These are phyloP conservation scores for Ceratocystis huliohia DNA, from an alignment of 2,329 filamentous ascomycete genomes.

Conservation along the genomic window DNA sequence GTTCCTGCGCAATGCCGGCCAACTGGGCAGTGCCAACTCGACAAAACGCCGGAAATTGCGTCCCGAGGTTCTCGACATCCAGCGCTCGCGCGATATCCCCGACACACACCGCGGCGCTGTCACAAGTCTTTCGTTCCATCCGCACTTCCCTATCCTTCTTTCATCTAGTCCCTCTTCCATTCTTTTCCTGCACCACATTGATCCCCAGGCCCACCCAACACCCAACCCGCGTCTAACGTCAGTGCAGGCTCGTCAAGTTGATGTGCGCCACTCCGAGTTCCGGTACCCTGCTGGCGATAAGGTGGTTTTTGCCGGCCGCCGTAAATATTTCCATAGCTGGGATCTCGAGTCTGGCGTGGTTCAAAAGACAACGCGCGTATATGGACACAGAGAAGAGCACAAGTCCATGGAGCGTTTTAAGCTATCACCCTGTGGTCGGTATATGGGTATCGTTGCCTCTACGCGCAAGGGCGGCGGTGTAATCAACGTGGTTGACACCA, in stretches of 20 bases:
- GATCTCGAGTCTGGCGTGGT: conserved; percentile 69
- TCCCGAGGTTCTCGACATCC: conserved; percentile 81
- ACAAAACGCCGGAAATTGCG: conserved; percentile 59
- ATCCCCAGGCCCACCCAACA: conserved; percentile 57
- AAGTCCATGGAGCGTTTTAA: conserved; percentile 84
- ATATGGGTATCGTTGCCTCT: conserved; percentile 71
- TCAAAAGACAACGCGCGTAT: conserved; percentile 65
- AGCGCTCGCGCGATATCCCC: conserved; percentile 74
- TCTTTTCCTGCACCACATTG: conserved; percentile 79
- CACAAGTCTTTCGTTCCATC: conserved; percentile 78
- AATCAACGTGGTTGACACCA: conserved; percentile 70
- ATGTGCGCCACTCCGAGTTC: conserved; percentile 76
- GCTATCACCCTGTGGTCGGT: conserved; percentile 71
- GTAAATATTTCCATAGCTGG: conserved; percentile 91
- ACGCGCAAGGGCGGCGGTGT: conserved; percentile 75
- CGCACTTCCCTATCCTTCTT: conserved; percentile 72
- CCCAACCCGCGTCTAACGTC: conserved; percentile 86
- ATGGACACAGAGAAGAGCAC: conserved; percentile 68
- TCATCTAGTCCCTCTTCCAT: conserved; percentile 79
- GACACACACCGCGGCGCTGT: conserved; percentile 67
- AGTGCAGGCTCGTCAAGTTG: conserved; percentile 70
- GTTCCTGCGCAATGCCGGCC: conserved; percentile 62
- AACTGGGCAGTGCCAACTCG: conserved; percentile 44
- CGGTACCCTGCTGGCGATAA: conserved; percentile 57
- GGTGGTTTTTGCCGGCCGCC: conserved; percentile 77